Evolutionary conservation across 2,329 filamentous ascomycete genomes (phyloP).

Genomic region (Diplodia scrobiculata): DNA sequence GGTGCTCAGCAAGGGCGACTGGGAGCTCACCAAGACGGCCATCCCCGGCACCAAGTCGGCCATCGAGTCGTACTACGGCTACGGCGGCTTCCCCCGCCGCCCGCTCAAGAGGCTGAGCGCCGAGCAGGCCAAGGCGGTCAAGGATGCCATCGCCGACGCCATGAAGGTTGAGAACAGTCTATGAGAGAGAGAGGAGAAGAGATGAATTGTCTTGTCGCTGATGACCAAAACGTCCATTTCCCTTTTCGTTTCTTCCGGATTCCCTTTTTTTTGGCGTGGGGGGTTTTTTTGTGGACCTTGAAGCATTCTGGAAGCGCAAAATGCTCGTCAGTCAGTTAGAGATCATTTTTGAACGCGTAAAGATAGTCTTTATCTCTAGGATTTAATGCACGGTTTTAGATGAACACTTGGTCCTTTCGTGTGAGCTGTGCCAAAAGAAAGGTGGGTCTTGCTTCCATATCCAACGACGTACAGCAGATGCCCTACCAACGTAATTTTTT

Average conservation of each 20-base stretch:
- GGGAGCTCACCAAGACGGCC: slow-evolving; percentile 78
- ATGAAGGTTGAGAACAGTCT: slow-evolving; percentile 64
- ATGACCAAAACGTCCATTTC: neutral
- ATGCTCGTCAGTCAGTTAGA: slow-evolving; percentile 1
- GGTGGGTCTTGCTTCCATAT: neutral
- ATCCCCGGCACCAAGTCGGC: slow-evolving; percentile 86
- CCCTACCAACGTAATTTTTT: too few species aligned
- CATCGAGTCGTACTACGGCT: slow-evolving; percentile 78
- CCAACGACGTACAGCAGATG: too few species aligned
- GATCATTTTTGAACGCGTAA: neutral
- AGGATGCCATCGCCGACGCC: slow-evolving; percentile 56
- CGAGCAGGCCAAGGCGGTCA: slow-evolving; percentile 53
- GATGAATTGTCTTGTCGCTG: neutral
- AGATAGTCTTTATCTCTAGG: slow-evolving; percentile 2
- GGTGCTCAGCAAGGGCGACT: slow-evolving; percentile 76
- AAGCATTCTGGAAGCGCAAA: slow-evolving; percentile 8
- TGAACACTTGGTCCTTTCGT: neutral
- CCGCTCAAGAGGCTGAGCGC: slow-evolving; percentile 69
- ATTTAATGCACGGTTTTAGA: slow-evolving; percentile 4
- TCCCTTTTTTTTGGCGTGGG: neutral
- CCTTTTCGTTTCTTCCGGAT: neutral
- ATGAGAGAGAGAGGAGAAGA: slow-evolving; percentile 29
- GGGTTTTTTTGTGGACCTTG: neutral
- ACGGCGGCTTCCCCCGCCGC: slow-evolving; percentile 73
- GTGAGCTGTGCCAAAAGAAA: neutral